These are phyloP conservation scores for Solanum tarapatanum DNA, from an alignment of 257 asterid genomes.

Conservation along the genomic window DNA sequence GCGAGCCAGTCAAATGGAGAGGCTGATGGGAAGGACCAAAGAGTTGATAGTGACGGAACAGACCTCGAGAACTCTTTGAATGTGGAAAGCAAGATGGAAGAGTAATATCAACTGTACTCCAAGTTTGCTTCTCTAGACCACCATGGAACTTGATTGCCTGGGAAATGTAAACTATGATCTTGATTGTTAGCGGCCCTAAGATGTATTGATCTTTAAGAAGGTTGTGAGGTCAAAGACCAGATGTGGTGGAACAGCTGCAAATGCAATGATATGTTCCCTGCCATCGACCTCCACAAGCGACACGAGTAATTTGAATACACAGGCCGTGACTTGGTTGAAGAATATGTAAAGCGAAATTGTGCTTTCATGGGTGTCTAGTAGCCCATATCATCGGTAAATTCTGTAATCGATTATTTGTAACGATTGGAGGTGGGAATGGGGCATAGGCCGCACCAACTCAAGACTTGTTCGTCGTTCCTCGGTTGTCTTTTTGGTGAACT, in stretches of 20 bases:
- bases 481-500: background rate
- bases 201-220: background rate
- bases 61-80: background rate
- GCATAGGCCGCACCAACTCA: background rate
- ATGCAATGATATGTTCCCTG: background rate
- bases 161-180: background rate
- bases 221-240: background rate
- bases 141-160: background rate
- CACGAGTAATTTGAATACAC: background rate
- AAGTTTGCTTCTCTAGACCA: background rate
- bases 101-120: background rate
- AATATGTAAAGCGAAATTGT: background rate
- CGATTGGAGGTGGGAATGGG: background rate
- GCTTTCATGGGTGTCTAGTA: background rate
- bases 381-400: background rate
- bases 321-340: background rate
- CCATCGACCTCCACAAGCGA: background rate
- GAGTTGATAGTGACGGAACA: background rate
- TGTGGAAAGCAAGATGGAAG: background rate
- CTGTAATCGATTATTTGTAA: background rate
- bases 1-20: conserved; percentile 5
- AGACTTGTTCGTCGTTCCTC: background rate
- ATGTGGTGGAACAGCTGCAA: background rate
- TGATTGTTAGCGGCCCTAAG: background rate
- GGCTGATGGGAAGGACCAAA: background rate